phyloP scores from a whole-genome alignment of 495 filamentous ascomycete genomes.

The Neurospora sublineolata region DNA sequence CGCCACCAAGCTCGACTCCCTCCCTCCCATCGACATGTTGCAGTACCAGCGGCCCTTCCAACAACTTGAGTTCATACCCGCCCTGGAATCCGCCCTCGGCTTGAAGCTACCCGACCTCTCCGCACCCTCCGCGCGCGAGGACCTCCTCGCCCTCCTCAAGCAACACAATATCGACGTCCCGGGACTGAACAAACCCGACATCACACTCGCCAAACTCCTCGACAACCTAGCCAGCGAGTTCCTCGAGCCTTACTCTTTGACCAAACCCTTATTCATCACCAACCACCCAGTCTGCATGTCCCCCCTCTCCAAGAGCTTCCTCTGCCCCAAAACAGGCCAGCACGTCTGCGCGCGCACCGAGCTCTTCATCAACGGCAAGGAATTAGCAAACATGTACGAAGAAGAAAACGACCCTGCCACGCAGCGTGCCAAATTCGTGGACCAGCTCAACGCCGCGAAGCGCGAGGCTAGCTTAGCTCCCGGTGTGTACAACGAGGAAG shows the following conservation, averaged over 20 bases:
- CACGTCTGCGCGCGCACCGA: constrained; percentile 66
- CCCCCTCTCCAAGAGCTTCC: constrained; percentile 80
- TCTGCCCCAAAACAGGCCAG: constrained; percentile 50
- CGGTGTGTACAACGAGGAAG: neutral
- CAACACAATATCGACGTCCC: constrained; percentile 34
- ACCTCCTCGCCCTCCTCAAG: constrained; percentile 47
- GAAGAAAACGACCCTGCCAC: constrained; percentile 91
- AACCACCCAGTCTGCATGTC: constrained; percentile 87
- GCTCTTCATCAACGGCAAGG: constrained; percentile 68
- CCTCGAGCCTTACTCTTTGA: constrained; percentile 57
- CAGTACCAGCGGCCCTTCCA: constrained; percentile 37
- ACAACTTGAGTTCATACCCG: constrained; percentile 69
- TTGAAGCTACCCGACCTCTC: constrained; percentile 59
- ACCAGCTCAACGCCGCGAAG: constrained; percentile 29
- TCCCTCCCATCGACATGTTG: constrained; percentile 40
- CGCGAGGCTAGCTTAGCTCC: constrained; percentile 14
- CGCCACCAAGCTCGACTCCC: constrained; percentile 30
- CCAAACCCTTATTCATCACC: constrained; percentile 73
- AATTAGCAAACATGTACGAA: constrained; percentile 92
- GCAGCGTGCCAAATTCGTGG: constrained; percentile 67
- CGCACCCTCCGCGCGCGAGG: constrained; percentile 37
- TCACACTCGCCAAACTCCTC: constrained; percentile 66
- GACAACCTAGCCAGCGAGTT: constrained; percentile 68
- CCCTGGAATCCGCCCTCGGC: constrained; percentile 54
- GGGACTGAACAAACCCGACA: constrained; percentile 34